A percentile compares a stretch with the other conserved stretches of the same genome.
These are phyloP conservation scores for Papiliotrema fonsecae DNA, from an alignment of 1,284 basidiomycete species.

Conservation along the genomic window DNA sequence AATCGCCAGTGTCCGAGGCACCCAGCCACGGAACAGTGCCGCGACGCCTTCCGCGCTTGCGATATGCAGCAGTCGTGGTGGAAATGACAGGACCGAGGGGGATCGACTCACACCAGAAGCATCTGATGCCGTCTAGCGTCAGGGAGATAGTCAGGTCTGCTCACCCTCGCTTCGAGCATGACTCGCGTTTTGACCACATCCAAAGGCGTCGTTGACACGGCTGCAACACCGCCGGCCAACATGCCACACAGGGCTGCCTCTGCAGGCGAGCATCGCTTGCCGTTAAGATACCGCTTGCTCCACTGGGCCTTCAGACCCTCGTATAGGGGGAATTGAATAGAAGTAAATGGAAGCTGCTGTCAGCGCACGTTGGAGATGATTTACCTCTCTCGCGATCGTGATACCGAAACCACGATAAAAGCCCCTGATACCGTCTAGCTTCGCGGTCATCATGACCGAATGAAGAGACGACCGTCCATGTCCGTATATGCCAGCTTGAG, in stretches of 20 bases:
- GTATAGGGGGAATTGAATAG: constrained; percentile 94
- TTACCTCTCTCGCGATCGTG: constrained; percentile 70
- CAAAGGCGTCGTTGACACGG: constrained; percentile 85
- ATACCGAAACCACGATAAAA: constrained; percentile 76
- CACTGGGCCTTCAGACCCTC: constrained; percentile 74
- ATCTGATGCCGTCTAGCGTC: constrained; percentile 12
- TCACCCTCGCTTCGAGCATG: constrained; percentile 83
- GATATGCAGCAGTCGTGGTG: constrained; percentile 60
- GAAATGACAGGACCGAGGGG: constrained; percentile 53
- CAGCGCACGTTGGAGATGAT: constrained; percentile 15
- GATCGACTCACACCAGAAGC: constrained; percentile 38
- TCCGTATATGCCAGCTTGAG: constrained; percentile 69
- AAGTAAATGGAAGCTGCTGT: constrained; percentile 88
- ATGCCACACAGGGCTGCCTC: constrained; percentile 90
- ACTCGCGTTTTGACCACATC: constrained; percentile 97
- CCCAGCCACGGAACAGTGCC: constrained; percentile 79
- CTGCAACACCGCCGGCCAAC: constrained; percentile 84
- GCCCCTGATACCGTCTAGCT: constrained; percentile 60
- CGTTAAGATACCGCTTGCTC: constrained; percentile 47
- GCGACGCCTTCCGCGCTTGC: constrained; percentile 65
- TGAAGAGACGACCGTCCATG: constrained; percentile 37
- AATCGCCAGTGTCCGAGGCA: constrained; percentile 93
- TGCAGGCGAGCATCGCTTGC: constrained; percentile 62
- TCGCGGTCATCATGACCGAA: constrained; percentile 53
- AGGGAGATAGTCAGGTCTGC: constrained; percentile 19